phyloP scores from a whole-genome alignment of 2,329 filamentous ascomycete species.

The Curvularia eragrostidis region DNA sequence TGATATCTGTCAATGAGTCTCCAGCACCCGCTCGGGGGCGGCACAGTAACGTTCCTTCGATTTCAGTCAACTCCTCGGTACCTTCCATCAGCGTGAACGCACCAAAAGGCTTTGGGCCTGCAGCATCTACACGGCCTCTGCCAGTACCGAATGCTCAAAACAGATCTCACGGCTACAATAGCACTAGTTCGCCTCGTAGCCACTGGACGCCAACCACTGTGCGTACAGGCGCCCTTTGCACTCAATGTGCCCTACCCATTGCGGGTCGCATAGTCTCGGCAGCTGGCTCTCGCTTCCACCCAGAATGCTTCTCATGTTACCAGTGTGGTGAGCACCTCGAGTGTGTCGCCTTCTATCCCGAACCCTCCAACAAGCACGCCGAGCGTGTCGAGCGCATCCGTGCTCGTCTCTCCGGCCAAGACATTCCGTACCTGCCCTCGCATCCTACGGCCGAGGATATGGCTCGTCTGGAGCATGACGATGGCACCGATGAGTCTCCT shows the following conservation, averaged over 20 bases:
- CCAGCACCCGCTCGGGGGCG: slow-evolving; percentile 17
- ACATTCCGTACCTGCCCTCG: slow-evolving; percentile 54
- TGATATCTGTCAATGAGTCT: slow-evolving; percentile 38
- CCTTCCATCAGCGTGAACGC: slow-evolving; percentile 41
- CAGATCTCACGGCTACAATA: slow-evolving; percentile 41
- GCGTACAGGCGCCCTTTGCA: slow-evolving; percentile 75
- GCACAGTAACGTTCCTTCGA: slow-evolving; percentile 31
- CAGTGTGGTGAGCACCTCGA: slow-evolving; percentile 87
- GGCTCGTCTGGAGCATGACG: slow-evolving; percentile 61
- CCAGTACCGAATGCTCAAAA: slow-evolving; percentile 56
- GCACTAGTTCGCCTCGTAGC: slow-evolving; percentile 47
- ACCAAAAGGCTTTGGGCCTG: slow-evolving; percentile 28
- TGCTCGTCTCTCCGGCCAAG: slow-evolving; percentile 61
- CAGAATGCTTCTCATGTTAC: slow-evolving; percentile 89
- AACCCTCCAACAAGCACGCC: slow-evolving; percentile 74
- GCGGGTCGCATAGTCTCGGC: slow-evolving; percentile 89
- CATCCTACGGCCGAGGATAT: slow-evolving; percentile 64
- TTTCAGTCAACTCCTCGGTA: slow-evolving; percentile 26
- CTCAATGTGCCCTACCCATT: slow-evolving; percentile 83
- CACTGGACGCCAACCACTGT: slow-evolving; percentile 56
- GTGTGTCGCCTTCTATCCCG: slow-evolving; percentile 94
- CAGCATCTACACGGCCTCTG: slow-evolving; percentile 54
- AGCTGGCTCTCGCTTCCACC: slow-evolving; percentile 84
- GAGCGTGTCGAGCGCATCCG: slow-evolving; percentile 77
- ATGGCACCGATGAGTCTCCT: slow-evolving; percentile 68